phyloP scores from a whole-genome alignment of 139 green algal genomes.

The Deuterostichococcus epilithicus region DNA sequence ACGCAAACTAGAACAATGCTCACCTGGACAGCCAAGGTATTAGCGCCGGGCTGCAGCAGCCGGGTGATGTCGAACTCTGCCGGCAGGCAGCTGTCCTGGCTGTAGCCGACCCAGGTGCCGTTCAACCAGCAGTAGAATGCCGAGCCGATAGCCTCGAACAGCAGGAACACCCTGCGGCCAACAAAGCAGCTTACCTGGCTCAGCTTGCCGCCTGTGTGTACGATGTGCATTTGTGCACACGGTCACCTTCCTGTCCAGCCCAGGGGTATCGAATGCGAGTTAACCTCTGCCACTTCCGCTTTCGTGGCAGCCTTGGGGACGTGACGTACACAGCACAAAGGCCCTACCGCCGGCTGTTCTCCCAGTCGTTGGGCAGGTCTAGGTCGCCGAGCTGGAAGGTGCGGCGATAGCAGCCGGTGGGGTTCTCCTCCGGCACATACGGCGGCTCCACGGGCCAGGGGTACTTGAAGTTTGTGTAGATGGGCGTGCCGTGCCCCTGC shows the following conservation, averaged over 20 bases:
- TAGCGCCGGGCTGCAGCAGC: slow-evolving; percentile 36
- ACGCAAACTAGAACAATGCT: background rate
- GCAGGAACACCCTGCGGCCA: slow-evolving; percentile 58
- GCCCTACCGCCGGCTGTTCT: background rate
- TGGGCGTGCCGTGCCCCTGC: slow-evolving; percentile 75
- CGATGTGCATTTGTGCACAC: background rate
- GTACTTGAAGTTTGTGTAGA: slow-evolving; percentile 97
- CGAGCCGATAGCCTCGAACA: slow-evolving; percentile 86
- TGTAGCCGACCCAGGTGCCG: slow-evolving; percentile 78
- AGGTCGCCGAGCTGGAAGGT: slow-evolving; percentile 42
- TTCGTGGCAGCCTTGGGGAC: no score
- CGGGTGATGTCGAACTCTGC: slow-evolving; percentile 90
- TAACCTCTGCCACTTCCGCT: no score
- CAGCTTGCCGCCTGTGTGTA: background rate
- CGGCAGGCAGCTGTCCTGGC: slow-evolving; percentile 85
- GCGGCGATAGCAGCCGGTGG: slow-evolving; percentile 86
- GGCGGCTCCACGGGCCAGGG: slow-evolving; percentile 86
- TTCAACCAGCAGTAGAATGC: slow-evolving; percentile 92
- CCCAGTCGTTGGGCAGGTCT: slow-evolving; percentile 31
- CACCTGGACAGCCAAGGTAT: slow-evolving; percentile 73
- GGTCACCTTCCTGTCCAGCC: background rate
- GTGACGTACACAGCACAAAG: background rate
- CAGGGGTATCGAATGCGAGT: no score
- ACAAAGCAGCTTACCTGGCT: background rate
- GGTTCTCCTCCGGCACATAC: slow-evolving; percentile 80